Base-by-base conservation (phyloP, 2,329 filamentous ascomycete species). In the Colletotrichum destructivum region DNA sequence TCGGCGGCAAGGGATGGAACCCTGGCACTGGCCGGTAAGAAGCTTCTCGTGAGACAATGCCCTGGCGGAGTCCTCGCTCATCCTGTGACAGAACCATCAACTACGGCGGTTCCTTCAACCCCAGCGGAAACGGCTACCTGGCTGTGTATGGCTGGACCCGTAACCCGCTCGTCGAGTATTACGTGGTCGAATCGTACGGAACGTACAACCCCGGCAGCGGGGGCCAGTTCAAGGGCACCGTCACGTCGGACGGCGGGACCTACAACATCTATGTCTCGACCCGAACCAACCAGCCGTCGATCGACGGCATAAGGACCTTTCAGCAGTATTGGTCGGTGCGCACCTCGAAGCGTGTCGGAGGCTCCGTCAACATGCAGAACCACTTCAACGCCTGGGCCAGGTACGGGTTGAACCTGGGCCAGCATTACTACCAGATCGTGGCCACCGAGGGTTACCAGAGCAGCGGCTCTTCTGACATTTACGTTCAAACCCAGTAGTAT, bases 1-100 rank as follows among this genome's bases (percentile, higher is more conserved):
- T 89, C 47, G 87, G 82, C 69, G 88, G 88, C 49, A 90, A 89
- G 79, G 88, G 88, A 35, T 90, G 88, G 88, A 85, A 85, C 66
- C 84, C 87, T 23, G 88, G 88, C 59, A 81, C 77, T 70, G 78
- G 81, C 31, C 82, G 86, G 69, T 72, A 55, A 63, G 65, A 8
- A 6, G 11, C 5, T 18, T 13, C 3, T 18, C 1, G 8, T 16
- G 2, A 3, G 2, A 4, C 13, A 4, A 60, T 4, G 7, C 13
- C 12, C 11, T 12, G 0, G 42, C 12, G 16, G 2, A 12, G 9
- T 12, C 3, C 7, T 31, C 13, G 21, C 65, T 63, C 21, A 70
- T 42, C 15, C 13, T 6, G 0, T 7, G 3, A 21, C 23, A 69
- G 65, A 40, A 66, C 62, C 6, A 78, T 79, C 54, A 77, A 76